phyloP scores from a whole-genome alignment of 371 early-diverging fungal genomes.

The Dichotomocladium elegans region DNA sequence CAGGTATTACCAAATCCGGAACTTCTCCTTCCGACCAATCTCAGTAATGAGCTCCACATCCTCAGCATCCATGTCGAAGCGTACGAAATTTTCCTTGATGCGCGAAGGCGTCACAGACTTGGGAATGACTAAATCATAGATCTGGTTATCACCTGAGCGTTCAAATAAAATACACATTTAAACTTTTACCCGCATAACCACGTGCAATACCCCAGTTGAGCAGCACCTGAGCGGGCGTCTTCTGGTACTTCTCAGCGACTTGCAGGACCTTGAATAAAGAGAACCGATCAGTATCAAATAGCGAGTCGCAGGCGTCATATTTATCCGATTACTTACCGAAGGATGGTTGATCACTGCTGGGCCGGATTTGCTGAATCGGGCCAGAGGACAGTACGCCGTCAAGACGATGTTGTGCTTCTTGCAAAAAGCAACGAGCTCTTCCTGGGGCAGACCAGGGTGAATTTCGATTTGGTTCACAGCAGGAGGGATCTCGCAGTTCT shows the following conservation, averaged over 20 bases:
- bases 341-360: constrained; percentile 16
- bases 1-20: constrained; percentile 15
- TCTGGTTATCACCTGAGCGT: no score
- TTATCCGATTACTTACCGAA: not conserved
- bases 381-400: constrained; percentile 47
- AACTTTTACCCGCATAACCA: constrained; percentile 48
- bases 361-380: constrained; percentile 22
- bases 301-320: not conserved
- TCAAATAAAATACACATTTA: not conserved
- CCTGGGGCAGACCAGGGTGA: constrained; percentile 50
- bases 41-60: constrained; percentile 30
- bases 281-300: not conserved
- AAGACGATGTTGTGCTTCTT: constrained; percentile 34
- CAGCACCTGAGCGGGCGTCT: constrained; percentile 67
- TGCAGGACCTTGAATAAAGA: constrained; percentile 15
- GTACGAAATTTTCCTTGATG: constrained; percentile 38
- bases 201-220: constrained; percentile 77
- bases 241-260: constrained; percentile 69
- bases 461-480: constrained; percentile 80
- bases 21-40: constrained; percentile 21
- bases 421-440: constrained; percentile 35
- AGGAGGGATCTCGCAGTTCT: constrained; percentile 69
- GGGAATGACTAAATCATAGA: constrained; percentile 50
- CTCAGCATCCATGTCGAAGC: constrained; percentile 29
- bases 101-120: constrained; percentile 51